Base-by-base conservation (phyloP, 306 rosid genomes). In the Cercis canadensis region DNA sequence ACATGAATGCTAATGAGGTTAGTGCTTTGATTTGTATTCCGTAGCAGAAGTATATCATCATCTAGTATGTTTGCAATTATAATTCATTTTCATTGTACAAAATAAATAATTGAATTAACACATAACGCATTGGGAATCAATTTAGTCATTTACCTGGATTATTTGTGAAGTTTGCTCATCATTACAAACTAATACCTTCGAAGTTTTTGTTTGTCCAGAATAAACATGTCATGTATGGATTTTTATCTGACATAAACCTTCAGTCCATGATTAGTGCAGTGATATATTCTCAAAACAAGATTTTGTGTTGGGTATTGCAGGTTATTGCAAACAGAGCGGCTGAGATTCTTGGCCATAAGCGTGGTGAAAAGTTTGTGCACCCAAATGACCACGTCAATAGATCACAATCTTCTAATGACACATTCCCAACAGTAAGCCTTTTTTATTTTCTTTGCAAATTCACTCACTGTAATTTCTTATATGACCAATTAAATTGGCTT, bases 1-100 rank as follows among this genome's bases (percentile, higher is more conserved):
- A 95, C 83, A 95, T 95, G 99, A 95, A 95, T 71, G 99, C 96
- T 65, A 95, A 95, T 55, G 99, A 95, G 96, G 96, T 91, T 61
- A 0, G 37, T 43, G 43, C 52, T 16, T 11, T 32, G 67, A 51
- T 40, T 37, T 63, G 24, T 50, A 13, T 43, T 6, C 75, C 33
- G 53, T 53, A 51, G 17, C 58, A 11, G 21, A 49, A 40, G 29
- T 24, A 62, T 55, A 9, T 21, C 33, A 43, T n/a, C n/a, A 16
- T 34, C 68, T 47, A 21, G 37, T 71, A 36, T 31, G 36, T 46
- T 52, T 15, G 15, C 53, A 18, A 69, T 41, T 9, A 36, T 57
- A 50, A 10, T 56, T 19, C 6, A 65, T 56, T 11, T 14, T 57
- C 29, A 24, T 24, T 24, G 2, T 24, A 24, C 29, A 24, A 24